Conservation (phyloP, 805 yeast genomes). For the Candida palmyrensis region DNA sequence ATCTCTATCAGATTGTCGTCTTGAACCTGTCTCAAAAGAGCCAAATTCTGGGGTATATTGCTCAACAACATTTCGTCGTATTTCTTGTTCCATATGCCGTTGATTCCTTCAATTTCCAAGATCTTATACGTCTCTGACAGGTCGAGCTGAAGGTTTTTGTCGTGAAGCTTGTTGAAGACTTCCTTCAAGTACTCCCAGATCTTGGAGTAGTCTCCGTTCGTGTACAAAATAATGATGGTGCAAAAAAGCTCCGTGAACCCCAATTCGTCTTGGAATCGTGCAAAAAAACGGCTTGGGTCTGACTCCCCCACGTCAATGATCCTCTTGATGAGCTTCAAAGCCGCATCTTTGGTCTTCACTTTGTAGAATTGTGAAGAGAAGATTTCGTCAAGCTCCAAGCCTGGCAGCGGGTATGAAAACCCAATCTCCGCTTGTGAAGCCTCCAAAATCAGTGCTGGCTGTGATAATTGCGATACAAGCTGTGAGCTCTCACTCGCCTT, state of each 20-base stretch:
- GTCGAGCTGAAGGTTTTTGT: background rate
- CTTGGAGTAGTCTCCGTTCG: slow-evolving; percentile 9
- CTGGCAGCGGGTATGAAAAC: slow-evolving; percentile 3
- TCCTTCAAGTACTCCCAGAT: slow-evolving; percentile 7
- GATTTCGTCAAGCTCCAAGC: background rate
- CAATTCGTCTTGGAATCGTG: slow-evolving; percentile 4
- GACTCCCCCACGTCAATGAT: slow-evolving; percentile 3
- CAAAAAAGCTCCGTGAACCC: slow-evolving; percentile 17
- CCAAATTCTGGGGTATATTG: slow-evolving; percentile 1
- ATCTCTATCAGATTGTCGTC: slow-evolving; percentile 2
- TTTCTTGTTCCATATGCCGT: slow-evolving; percentile 11
- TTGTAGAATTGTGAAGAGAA: background rate
- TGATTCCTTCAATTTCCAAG: slow-evolving; percentile 6
- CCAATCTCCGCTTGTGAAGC: slow-evolving; percentile 2
- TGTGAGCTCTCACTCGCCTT: background rate
- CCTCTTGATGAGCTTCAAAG: slow-evolving; percentile 1
- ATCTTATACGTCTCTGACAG: slow-evolving; percentile 5
- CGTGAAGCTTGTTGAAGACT: slow-evolving; percentile 6
- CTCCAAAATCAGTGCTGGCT: slow-evolving; percentile 1
- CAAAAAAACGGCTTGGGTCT: slow-evolving; percentile 5
- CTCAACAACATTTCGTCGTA: slow-evolving; percentile 8
- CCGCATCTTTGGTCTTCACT: background rate
- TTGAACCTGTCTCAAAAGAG: slow-evolving; percentile 1
- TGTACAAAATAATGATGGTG: slow-evolving; percentile 12
- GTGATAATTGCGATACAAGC: slow-evolving; percentile 1